phyloP scores from a whole-genome alignment of 192 early-diverging fungal genomes.

The Coemansia sp. region DNA sequence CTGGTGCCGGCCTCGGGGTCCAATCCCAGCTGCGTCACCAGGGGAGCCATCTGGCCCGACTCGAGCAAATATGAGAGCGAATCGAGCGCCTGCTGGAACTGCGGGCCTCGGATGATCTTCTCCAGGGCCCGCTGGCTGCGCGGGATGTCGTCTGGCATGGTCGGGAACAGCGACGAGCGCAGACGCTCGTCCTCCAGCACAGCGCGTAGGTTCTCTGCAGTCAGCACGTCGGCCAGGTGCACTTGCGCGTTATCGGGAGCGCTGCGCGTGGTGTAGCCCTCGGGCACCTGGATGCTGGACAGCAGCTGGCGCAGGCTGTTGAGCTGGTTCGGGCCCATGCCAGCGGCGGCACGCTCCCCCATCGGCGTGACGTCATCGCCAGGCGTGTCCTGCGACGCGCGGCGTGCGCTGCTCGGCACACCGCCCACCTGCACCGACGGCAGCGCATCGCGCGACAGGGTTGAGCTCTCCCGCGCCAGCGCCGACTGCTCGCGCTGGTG shows the following conservation, averaged over 20 bases:
- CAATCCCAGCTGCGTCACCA: constrained; percentile 49
- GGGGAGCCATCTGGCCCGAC: constrained; percentile 47
- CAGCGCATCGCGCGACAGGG: constrained; percentile 7
- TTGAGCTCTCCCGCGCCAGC: constrained; percentile 24
- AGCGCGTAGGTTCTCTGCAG: constrained; percentile 20
- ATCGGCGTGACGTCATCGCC: constrained; percentile 27
- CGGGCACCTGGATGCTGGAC: constrained; percentile 24
- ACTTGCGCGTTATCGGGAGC: not conserved
- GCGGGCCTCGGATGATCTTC: constrained; percentile 39
- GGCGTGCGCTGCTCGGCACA: constrained; percentile 20
- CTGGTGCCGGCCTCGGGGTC: constrained; percentile 41
- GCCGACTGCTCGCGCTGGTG: constrained; percentile 35
- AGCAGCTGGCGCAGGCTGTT: constrained; percentile 32
- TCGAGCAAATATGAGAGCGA: constrained; percentile 45
- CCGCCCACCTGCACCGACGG: constrained; percentile 40
- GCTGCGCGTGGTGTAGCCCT: not conserved
- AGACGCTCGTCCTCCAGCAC: constrained; percentile 34
- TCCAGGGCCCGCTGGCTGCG: constrained; percentile 18
- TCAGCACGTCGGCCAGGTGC: constrained; percentile 45
- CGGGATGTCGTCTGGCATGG: constrained; percentile 35
- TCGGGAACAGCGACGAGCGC: constrained; percentile 42
- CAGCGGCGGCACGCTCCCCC: not conserved
- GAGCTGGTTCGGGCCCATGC: constrained; percentile 19
- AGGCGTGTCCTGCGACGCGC: constrained; percentile 11
- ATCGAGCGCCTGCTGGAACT: constrained; percentile 51